Base-by-base conservation (phyloP, 2,329 filamentous ascomycete species). In the Diplodia intermedia region DNA sequence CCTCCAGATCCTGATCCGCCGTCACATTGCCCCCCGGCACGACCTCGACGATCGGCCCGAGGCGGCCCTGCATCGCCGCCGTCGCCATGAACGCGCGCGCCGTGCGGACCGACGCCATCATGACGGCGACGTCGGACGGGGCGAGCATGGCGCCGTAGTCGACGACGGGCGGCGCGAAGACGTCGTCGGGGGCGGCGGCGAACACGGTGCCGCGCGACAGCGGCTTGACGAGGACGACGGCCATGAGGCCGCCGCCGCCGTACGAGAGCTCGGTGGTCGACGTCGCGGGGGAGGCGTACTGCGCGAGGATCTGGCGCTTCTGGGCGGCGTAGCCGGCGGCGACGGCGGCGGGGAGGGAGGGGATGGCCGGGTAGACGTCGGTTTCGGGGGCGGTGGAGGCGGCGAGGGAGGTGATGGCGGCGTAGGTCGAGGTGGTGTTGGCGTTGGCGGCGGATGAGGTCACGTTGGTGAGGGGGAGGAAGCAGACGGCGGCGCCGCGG, bases 1-100 rank as follows among this genome's bases (percentile, higher is more conserved):
- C 72, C 29, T 75, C 72, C 72, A 69, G 36, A 75, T 72, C 2
- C 73, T 70, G 0, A 55, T 71, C 63, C 71, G 76, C 78, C 33
- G 71, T 77, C 23, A 81, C 78, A 70, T 71, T 57, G 73, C 70
- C 38, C 69, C 69, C 20, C 72, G 73, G 18, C 73, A 73, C 2
- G 12, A 55, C 9, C 67, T 77, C 75, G 6, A 69, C 61, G 23
- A 40, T 15, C 14, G 73, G 73, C 5, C 68, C 66, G 57, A 73
- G 73, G 60, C 70, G 69, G 1, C 54, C 1, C 38, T 40, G 54
- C 11, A 77, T 65, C 0, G 71, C 65, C 0, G 69, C 66, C n/a
- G 72, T 52, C 5, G 29, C 29, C 18, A 68, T 70, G 9, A 75
- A 55, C 15, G 47, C 66, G 6, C 73, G 70, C 3, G 68, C 69